Conservation (phyloP, 345 rosid species). For the Durio zibethinus region DNA sequence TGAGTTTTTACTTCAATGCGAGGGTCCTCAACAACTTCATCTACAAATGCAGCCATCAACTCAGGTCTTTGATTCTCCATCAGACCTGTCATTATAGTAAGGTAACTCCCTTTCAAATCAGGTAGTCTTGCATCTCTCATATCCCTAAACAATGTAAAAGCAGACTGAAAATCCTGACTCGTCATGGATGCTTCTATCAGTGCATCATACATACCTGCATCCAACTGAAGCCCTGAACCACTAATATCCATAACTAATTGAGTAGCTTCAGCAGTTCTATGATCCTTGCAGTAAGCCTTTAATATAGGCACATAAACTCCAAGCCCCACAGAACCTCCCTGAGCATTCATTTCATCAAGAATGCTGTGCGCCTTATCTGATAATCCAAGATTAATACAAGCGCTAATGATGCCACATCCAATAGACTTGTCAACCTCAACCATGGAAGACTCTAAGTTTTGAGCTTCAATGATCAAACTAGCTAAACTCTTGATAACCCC, state of each 20-base stretch:
- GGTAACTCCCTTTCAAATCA: slow-evolving; percentile 72
- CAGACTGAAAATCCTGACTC: slow-evolving; percentile 85
- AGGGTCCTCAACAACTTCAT: slow-evolving; percentile 92
- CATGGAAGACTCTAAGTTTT: slow-evolving; percentile 50
- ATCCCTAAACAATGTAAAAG: slow-evolving; percentile 83
- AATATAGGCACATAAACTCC: slow-evolving; percentile 83
- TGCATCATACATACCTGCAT: slow-evolving; percentile 49
- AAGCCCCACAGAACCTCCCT: slow-evolving; percentile 60
- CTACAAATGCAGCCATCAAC: slow-evolving; percentile 86
- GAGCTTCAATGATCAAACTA: slow-evolving; percentile 65
- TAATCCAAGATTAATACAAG: slow-evolving; percentile 68
- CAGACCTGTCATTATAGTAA: slow-evolving; percentile 83
- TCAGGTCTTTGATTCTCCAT: slow-evolving; percentile 78
- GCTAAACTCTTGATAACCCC: slow-evolving; percentile 64
- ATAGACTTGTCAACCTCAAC: slow-evolving; percentile 40
- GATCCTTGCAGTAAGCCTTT: slow-evolving; percentile 78
- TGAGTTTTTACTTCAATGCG: slow-evolving; percentile 82
- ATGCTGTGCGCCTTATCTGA: slow-evolving; percentile 82
- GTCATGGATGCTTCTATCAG: slow-evolving; percentile 89
- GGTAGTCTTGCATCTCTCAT: slow-evolving; percentile 68
- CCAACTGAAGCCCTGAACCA: slow-evolving; percentile 66
- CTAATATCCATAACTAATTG: slow-evolving; percentile 79
- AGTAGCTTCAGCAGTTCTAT: slow-evolving; percentile 85
- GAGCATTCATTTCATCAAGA: slow-evolving; percentile 75
- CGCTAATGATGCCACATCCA: slow-evolving; percentile 72